Base-by-base conservation (phyloP, 352 stramenopile genomes). In the Phytopythium vexans region DNA sequence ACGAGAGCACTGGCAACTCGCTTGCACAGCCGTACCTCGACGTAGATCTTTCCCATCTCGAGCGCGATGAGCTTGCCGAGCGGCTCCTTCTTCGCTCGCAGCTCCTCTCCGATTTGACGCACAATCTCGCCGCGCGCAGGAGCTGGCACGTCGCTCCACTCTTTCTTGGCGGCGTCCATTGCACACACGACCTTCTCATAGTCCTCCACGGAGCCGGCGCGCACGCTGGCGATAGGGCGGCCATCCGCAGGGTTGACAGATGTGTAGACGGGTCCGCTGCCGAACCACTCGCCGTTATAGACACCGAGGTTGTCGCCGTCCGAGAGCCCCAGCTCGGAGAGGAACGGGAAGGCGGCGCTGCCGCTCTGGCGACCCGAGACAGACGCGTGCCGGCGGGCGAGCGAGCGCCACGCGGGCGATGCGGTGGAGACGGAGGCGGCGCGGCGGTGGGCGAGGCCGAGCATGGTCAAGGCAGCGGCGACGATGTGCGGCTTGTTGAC, bases 1-100 rank as follows among this genome's bases (percentile, higher is more conserved):
- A 31, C 27, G 27, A 34, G 36, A 37, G 27, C 39, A 27, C 21
- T 27, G 2, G 2, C 21, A 27, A 27, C 21, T 27, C 21, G 21
- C 21, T 27, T 11, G 32, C n/a, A 43, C 3, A 21, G 0, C 49
- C 56, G 4, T 47, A 89, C 78, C 70, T 94, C 92, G 38, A 91
- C 77, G 54, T 94, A 86, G 65, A 97, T 97, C 69, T 97, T 97
- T 62, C 91, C 91, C 91, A 97, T 98, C 69, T 98, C 92, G 4
- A 96, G 72, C 42, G 89, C 70, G 38, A 98, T 92, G 38, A 98
- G 70, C 54, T 92, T 88, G 52, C 89, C 91, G 3, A 97, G 72
- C 32, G 84, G 72, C n/a, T 96, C 78, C 48, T 90, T 88, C 66
- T 97, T 96, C 49, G 69, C 81, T 45, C 89, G 84, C 31, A 97